Evolutionary conservation across 2,329 filamentous ascomycete species (phyloP).

Genomic region (Aspergillus jensenii): DNA sequence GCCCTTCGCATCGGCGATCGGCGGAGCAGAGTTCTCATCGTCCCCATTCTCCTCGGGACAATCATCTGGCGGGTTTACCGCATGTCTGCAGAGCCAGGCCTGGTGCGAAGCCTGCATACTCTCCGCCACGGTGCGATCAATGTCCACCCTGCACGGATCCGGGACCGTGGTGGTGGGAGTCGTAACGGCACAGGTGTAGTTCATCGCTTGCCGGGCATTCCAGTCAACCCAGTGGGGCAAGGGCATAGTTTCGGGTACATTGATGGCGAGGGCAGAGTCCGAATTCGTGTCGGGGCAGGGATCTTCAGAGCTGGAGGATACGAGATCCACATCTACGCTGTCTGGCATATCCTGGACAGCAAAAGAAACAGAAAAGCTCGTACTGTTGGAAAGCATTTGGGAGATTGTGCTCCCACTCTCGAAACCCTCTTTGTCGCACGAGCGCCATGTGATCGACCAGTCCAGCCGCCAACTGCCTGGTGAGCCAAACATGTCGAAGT

Average conservation of each 20-base stretch:
- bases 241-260: not conserved
- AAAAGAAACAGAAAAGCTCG: not conserved
- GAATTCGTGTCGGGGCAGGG: not conserved
- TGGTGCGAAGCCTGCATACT: not conserved
- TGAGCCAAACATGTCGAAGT: not conserved
- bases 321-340: not conserved
- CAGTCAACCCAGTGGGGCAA: not conserved
- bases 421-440: conserved; percentile 10
- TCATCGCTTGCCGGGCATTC: not conserved
- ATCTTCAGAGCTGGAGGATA: not conserved
- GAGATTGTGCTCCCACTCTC: not conserved
- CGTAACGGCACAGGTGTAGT: not conserved
- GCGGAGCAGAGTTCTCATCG: not conserved
- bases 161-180: not conserved
- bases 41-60: not conserved
- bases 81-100: not conserved
- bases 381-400: not conserved
- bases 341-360: not conserved
- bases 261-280: not conserved
- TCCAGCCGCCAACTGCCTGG: conserved; percentile 2
- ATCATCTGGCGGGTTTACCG: not conserved
- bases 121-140: not conserved
- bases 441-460: conserved; percentile 12
- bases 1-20: no score
- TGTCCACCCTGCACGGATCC: not conserved